Conservation (phyloP, 805 yeast genomes). For the Metschnikowia kunwiensis region DNA sequence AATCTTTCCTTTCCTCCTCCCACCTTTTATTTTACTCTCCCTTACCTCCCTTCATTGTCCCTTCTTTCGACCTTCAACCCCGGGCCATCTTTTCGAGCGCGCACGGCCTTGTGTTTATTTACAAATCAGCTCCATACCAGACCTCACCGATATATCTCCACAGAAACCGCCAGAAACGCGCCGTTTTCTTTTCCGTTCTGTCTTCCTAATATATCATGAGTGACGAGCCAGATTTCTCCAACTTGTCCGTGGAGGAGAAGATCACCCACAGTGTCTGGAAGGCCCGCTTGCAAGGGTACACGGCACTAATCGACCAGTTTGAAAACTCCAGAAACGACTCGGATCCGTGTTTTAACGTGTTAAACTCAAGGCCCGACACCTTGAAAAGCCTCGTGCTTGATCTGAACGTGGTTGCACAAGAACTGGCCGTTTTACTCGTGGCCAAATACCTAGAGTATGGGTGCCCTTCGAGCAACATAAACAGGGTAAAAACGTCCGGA, state of each 20-base stretch:
- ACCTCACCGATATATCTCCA: background rate
- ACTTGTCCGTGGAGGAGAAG: conserved; percentile 64
- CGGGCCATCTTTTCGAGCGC: no score
- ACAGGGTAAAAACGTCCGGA: conserved; percentile 35
- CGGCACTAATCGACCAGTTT: conserved; percentile 55
- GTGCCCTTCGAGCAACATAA: conserved; percentile 40
- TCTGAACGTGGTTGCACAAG: conserved; percentile 88
- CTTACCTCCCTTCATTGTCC: no score
- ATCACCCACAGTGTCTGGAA: conserved; percentile 63
- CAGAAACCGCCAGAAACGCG: background rate
- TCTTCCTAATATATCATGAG: no score
- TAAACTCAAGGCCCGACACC: conserved; percentile 50
- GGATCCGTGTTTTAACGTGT: conserved; percentile 54
- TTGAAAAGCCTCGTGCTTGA: conserved; percentile 65
- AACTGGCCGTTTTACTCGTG: conserved; percentile 64
- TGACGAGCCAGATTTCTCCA: conserved; percentile 50
- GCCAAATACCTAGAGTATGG: conserved; percentile 55
- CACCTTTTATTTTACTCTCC: no score
- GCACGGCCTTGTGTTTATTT: conserved; percentile 10
- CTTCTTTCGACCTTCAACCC: no score
- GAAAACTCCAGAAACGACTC: conserved; percentile 50
- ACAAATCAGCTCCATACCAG: no score
- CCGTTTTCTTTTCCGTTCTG: no score
- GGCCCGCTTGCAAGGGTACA: conserved; percentile 77
- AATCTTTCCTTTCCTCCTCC: no score